Conservation (phyloP, 23 red algal genomes). For the Chondrus crispus region DNA sequence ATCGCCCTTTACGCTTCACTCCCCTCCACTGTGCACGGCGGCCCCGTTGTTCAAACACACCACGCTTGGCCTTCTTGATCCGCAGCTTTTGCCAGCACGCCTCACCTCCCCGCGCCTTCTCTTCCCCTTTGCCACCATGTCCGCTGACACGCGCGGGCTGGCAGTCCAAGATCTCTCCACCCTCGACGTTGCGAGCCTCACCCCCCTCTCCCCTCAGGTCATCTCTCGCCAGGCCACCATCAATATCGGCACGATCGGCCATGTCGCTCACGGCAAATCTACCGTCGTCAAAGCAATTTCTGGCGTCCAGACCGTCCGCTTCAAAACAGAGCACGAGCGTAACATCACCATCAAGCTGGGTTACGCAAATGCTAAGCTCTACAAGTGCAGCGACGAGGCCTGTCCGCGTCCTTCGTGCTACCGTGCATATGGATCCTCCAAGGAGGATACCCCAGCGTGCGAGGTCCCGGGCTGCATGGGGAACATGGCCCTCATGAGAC, state of each 20-base stretch:
- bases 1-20: too few relatives aligned
- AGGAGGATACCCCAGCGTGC: conserved; percentile 79
- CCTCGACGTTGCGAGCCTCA: conserved; percentile 74
- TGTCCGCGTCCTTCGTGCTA: conserved; percentile 96
- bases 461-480: conserved; percentile 79
- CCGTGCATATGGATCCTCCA: conserved; percentile 82
- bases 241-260: conserved; percentile 98
- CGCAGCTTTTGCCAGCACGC: not conserved
- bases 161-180: conserved; percentile 80
- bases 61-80: not conserved
- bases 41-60: too few relatives aligned
- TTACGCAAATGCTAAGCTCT: conserved; percentile 99
- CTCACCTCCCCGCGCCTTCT: not conserved
- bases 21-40: too few relatives aligned
- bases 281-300: conserved; percentile 97
- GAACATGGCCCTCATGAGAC: conserved; percentile 79
- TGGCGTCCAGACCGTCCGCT: conserved; percentile 97
- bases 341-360: conserved; percentile 99
- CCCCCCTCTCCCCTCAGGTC: conserved; percentile 91
- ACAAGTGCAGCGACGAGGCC: conserved; percentile 76
- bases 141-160: conserved; percentile 56
- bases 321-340: conserved; percentile 95
- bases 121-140: not conserved
- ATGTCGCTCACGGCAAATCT: conserved; percentile 99
- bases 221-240: conserved; percentile 99